phyloP scores from a whole-genome alignment of 2,329 filamentous ascomycete genomes.

The Penicillium brasilianum region DNA sequence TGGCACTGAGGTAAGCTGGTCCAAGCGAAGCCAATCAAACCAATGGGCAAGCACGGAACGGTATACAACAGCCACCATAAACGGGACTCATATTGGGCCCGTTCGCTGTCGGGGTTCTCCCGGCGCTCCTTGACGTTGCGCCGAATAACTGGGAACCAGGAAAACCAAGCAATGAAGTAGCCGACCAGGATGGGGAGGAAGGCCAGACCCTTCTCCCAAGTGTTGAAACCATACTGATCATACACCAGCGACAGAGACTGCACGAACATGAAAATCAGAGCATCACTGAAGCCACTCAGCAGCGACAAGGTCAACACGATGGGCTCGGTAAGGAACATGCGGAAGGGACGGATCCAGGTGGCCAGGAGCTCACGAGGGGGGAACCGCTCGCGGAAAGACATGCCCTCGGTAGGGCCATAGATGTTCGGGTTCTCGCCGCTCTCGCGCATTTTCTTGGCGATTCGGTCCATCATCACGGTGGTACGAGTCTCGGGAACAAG shows the following conservation, averaged over 20 bases:
- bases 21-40: slow-evolving; percentile 68
- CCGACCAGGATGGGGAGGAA: slow-evolving; percentile 64
- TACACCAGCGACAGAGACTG: slow-evolving; percentile 67
- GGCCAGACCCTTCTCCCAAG: slow-evolving; percentile 54
- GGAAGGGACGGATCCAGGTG: slow-evolving; percentile 66
- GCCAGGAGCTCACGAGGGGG: slow-evolving; percentile 61
- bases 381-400: slow-evolving; percentile 64
- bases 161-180: slow-evolving; percentile 64
- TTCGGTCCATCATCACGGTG: slow-evolving; percentile 76
- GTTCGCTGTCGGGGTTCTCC: slow-evolving; percentile 54
- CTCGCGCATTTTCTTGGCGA: slow-evolving; percentile 75
- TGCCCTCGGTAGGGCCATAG: slow-evolving; percentile 74
- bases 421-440: slow-evolving; percentile 63
- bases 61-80: slow-evolving; percentile 66
- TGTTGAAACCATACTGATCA: slow-evolving; percentile 62
- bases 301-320: slow-evolving; percentile 67
- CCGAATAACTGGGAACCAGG: slow-evolving; percentile 62
- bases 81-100: slow-evolving; percentile 69
- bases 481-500: slow-evolving; percentile 78
- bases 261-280: slow-evolving; percentile 70
- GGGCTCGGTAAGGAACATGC: slow-evolving; percentile 68
- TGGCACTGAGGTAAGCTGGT: slow-evolving; percentile 60
- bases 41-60: slow-evolving; percentile 63
- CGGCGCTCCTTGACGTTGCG: slow-evolving; percentile 54
- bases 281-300: slow-evolving; percentile 67